Base-by-base conservation (phyloP, 305 asterid species). In the Caryopteris hybrid region DNA sequence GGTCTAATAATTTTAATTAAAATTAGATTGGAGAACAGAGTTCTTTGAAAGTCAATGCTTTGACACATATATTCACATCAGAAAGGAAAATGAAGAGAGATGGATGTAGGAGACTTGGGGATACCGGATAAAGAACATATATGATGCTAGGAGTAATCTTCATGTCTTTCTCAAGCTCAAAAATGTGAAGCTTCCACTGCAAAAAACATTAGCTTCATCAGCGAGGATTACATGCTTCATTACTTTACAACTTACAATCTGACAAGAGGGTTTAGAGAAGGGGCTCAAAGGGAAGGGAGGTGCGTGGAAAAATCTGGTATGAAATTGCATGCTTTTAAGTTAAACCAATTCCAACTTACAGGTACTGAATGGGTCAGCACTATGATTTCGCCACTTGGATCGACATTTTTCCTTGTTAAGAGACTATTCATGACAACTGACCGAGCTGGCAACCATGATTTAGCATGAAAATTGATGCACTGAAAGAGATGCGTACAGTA, bases 121-220 rank as follows among this genome's bases (percentile, higher is more conserved):
- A 4, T 69, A 69, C 74, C 62, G 34, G 34, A 50, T 69, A 69
- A 25, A 69, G 39, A 38, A 69, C 74, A 60, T 69, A 69, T 69
- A 59, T 69, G 62, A 69, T 60, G 62, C 55, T 50, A 12, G 68
- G 74, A 69, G 55, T 38, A 54, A 69, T 60, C 45, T 60, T 69
- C 62, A 69, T 54, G 25, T 69, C 74, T 68, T 69, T 48, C 74
- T 69, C 74, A 69, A 69, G 68, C 59, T 69, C 68, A 48, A 59
- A 69, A 46, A 69, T 69, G 53, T 69, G 74, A 69, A 69, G 61
- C 68, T 69, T 69, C 74, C 74, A 69, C 74, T 69, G 74, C 68
- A 64, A 59, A 4, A 59, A 69, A 48, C 46, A 69, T 23, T 61
- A 48, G 22, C 39, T 36, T 47, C 33, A 38, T 60, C 62, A 50